Evolutionary conservation across 2,329 filamentous ascomycete genomes (phyloP), one percentile per base, ranked within the genome.

Genomic region (Metarhizium robertsii): DNA sequence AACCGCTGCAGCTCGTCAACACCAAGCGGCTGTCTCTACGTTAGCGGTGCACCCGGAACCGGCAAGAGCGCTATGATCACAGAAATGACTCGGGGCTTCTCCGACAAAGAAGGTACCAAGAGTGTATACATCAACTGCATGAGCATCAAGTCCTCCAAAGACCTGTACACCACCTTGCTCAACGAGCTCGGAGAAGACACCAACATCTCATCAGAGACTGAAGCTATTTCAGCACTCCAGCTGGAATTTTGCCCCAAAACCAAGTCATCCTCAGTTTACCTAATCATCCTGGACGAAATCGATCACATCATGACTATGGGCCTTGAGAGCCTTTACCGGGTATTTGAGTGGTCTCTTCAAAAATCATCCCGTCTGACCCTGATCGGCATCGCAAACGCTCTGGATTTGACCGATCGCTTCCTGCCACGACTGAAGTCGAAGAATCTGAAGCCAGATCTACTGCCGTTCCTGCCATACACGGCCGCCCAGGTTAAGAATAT

Each of bases 331-430:
- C 77, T 99, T 14, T 96, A 97, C 72, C 88, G 85, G 59, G 77
- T 99, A n/a, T 96, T 99, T 62, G 92, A 96, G 68, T 97, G 92
- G 92, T 95, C 94, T 1, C 76, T 99, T 65, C 83, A 90, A 59
- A 85, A 85, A 60, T 81, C 83, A 1, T 96, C 94, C 0, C 84
- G 83, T 20, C 83, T 99, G 5, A 77, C 94, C 40, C 77, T 99
- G 18, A 82, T 99, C 52, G 94, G 94, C 50, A 96, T 99, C 65
- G 94, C 94, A 62, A 99, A 99, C 66, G 94, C 94, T 4, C 78
- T 99, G 54, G 94, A 99, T 67, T 77, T 99, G 55, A 99, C 94
- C 0, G 94, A 97, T 67, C 88, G 94, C 10, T 96, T 96, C 63
- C 79, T 99, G 20, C 94, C 94, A 52, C 87, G 92, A 53, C 81